These are phyloP conservation scores for Rhynchosporium secalis DNA, from an alignment of 2,329 filamentous ascomycete species.

Conservation along the genomic window DNA sequence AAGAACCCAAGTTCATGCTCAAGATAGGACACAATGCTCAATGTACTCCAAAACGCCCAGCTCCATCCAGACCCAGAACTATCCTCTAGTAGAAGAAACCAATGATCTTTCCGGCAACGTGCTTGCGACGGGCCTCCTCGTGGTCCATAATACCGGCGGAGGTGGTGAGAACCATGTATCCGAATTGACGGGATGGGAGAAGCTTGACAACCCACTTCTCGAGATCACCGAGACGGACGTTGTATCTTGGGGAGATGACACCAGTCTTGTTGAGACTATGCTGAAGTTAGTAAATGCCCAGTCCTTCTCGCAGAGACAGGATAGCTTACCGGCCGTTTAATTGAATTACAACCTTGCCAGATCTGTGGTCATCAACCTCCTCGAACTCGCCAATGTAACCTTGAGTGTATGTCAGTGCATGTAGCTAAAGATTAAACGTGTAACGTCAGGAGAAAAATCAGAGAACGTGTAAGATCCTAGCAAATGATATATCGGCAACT, in stretches of 20 bases:
- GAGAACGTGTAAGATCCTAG: slow-evolving; percentile 98
- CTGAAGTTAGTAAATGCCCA: slow-evolving; percentile 20
- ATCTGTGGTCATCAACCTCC: slow-evolving; percentile 98
- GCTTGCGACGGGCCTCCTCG: slow-evolving; percentile 98
- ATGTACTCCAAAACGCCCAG: slow-evolving; percentile 35
- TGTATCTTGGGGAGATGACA: slow-evolving; percentile 99
- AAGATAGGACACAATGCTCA: slow-evolving; percentile 38
- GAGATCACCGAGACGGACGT: slow-evolving; percentile 94
- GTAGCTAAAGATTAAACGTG: slow-evolving; percentile 96
- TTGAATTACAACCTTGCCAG: slow-evolving; percentile 99
- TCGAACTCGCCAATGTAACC: slow-evolving; percentile 99
- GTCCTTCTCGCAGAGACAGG: neutral
- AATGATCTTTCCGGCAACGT: slow-evolving; percentile 98
- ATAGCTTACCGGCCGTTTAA: slow-evolving; percentile 79
- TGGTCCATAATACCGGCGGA: slow-evolving; percentile 99
- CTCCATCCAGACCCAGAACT: slow-evolving; percentile 12
- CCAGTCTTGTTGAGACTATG: slow-evolving; percentile 89
- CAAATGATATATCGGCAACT: slow-evolving; percentile 95
- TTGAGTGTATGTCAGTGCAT: slow-evolving; percentile 63
- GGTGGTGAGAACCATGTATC: slow-evolving; percentile 98
- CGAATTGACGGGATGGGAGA: slow-evolving; percentile 98
- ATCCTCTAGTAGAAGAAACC: slow-evolving; percentile 93
- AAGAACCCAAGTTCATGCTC: slow-evolving; percentile 22
- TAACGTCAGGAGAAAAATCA: slow-evolving; percentile 71
- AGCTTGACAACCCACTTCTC: slow-evolving; percentile 99